These are phyloP conservation scores for Xylaria intraflava DNA, from an alignment of 495 filamentous ascomycete genomes.

Conservation along the genomic window DNA sequence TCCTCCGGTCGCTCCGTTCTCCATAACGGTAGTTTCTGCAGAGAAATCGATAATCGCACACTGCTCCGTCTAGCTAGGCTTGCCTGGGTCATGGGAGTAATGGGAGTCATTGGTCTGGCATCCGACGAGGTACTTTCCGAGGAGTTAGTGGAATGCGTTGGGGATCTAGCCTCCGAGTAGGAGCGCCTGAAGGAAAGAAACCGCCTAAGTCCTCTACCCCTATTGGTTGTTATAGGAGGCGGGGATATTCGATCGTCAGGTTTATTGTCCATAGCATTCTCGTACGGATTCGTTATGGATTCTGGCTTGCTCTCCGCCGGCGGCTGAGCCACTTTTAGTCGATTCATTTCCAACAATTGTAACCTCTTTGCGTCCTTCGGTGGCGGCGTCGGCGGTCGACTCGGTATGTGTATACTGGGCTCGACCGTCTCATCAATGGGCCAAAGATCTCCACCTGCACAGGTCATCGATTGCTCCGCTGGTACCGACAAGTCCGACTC, in stretches of 20 bases:
- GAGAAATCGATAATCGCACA: constrained; percentile 28
- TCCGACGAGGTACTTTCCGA: background rate
- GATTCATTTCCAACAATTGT: constrained; percentile 20
- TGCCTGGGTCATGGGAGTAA: constrained; percentile 19
- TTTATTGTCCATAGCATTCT: constrained; percentile 16
- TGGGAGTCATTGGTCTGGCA: constrained; percentile 13
- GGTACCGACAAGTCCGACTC: constrained; percentile 18
- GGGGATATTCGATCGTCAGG: constrained; percentile 12
- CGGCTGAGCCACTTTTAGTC: constrained; percentile 13
- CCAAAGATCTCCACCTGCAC: constrained; percentile 14
- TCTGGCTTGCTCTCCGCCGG: constrained; percentile 17
- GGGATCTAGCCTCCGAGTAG: constrained; percentile 15
- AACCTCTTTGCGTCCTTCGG: constrained; percentile 29
- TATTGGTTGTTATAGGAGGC: constrained; percentile 10
- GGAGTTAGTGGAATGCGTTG: constrained; percentile 19
- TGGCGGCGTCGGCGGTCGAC: constrained; percentile 32
- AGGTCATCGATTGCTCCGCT: background rate
- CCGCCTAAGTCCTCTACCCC: constrained; percentile 16
- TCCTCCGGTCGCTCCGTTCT: constrained; percentile 12
- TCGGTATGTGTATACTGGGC: constrained; percentile 22
- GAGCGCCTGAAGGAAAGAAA: constrained; percentile 20
- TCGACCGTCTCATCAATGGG: constrained; percentile 25
- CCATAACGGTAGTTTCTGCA: constrained; percentile 25
- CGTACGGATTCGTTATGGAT: constrained; percentile 9
- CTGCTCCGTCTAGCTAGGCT: constrained; percentile 28